phyloP scores from a whole-genome alignment of 2,329 filamentous ascomycete species.

The Didymella segeticola region DNA sequence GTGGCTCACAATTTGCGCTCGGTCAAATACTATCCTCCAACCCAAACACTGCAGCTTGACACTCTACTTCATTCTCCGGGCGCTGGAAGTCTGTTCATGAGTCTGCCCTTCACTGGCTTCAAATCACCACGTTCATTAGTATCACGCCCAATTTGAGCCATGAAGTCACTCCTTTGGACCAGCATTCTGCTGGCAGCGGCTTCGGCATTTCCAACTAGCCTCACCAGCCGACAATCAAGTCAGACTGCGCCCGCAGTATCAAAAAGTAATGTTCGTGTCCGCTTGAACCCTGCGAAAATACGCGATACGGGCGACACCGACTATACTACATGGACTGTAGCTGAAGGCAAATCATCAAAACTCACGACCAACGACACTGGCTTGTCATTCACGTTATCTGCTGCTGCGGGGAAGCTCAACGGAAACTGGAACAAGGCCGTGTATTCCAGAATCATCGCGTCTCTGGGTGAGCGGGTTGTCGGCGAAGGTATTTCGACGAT shows the following conservation, averaged over 20 bases:
- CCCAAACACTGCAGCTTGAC: not conserved
- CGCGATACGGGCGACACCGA: constrained; percentile 20
- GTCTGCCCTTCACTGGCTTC: not conserved
- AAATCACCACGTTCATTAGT: not conserved
- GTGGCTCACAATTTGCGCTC: constrained; percentile 4
- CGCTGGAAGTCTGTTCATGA: not conserved
- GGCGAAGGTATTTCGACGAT: constrained; percentile 37
- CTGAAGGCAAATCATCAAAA: constrained; percentile 13
- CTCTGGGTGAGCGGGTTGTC: constrained; percentile 39
- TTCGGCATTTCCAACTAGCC: constrained; percentile 1
- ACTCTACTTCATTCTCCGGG: not conserved
- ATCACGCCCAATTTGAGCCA: not conserved
- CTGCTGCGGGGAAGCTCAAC: constrained; percentile 21
- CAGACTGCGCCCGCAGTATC: constrained; percentile 2
- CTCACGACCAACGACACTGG: constrained; percentile 7
- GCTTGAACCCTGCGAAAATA: constrained; percentile 21
- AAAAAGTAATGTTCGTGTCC: constrained; percentile 6
- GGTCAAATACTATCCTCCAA: constrained; percentile 15
- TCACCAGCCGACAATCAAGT: not conserved
- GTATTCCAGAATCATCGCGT: constrained; percentile 33
- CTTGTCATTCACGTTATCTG: constrained; percentile 20
- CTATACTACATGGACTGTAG: constrained; percentile 20
- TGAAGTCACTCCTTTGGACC: constrained; percentile 5
- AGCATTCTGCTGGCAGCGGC: constrained; percentile 3
- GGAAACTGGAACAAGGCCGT: constrained; percentile 36